Evolutionary conservation across 108 stramenopile species (phyloP).

Genomic region (Discostella stelligeroides): DNA sequence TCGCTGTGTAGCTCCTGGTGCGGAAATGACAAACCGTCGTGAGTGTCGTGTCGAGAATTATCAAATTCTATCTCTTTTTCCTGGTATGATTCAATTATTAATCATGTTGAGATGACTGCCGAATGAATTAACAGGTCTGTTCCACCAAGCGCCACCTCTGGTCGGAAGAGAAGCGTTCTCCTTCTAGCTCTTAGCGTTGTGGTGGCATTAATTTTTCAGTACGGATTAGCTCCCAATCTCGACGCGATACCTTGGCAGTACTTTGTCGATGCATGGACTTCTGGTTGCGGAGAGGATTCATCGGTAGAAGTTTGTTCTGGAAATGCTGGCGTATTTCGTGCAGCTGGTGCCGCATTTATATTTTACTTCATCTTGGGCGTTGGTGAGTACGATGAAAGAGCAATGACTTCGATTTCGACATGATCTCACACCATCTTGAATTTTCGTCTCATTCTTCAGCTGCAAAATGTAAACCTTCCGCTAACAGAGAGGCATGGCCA

Average conservation of each 20-base stretch:
- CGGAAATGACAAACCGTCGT: conserved; percentile 87
- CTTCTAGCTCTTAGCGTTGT: conserved; percentile 64
- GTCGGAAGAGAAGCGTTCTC: conserved; percentile 78
- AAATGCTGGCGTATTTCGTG: conserved; percentile 79
- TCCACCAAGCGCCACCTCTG: conserved; percentile 72
- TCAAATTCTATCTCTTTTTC: background rate
- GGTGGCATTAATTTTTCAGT: conserved; percentile 77
- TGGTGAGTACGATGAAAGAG: no score
- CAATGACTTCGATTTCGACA: no score
- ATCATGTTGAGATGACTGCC: no score
- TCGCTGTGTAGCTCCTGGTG: conserved; percentile 73
- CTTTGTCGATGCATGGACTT: conserved; percentile 66
- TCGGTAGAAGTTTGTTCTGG: conserved; percentile 69
- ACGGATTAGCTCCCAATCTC: conserved; percentile 63
- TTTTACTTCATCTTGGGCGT: conserved; percentile 76
- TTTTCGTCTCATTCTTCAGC: conserved; percentile 14
- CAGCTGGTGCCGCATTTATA: conserved; percentile 54
- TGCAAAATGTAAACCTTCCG: conserved; percentile 62
- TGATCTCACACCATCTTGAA: no score
- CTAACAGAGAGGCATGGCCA: conserved; percentile 86
- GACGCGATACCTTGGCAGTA: conserved; percentile 47
- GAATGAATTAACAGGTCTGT: conserved; percentile 20
- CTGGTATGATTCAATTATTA: background rate
- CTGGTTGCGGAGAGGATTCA: conserved; percentile 51
- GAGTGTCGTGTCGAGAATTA: conserved; percentile 4